Percentiles rank a stretch among this genome's conserved stretches.
Evolutionary conservation across 2,329 filamentous ascomycete genomes (phyloP).

Genomic region (Colletotrichum karsti): DNA sequence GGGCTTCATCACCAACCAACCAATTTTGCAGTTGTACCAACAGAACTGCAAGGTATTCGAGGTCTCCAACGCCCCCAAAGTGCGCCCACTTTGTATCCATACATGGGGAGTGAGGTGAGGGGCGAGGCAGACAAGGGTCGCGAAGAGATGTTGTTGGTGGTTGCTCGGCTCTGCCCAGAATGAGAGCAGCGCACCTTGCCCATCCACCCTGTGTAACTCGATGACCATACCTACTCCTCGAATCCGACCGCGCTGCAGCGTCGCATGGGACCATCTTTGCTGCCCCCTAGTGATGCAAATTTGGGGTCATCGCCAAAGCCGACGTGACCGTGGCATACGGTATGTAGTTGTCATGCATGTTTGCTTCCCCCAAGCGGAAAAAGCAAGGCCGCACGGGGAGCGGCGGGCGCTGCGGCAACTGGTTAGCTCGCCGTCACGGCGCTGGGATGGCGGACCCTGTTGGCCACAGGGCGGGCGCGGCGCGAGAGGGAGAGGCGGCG

Average conservation of each 20-base stretch:
- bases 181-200: background rate
- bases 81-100: background rate
- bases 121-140: background rate
- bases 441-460: background rate
- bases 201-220: background rate
- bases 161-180: background rate
- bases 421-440: background rate
- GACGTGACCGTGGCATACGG: background rate
- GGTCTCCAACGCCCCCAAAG: background rate
- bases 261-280: background rate
- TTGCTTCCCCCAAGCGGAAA: background rate
- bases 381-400: background rate
- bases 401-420: background rate
- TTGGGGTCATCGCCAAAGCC: background rate
- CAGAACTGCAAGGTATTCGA: background rate
- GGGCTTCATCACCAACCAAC: background rate
- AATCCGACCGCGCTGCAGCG: too few relatives aligned
- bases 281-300: background rate
- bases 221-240: background rate
- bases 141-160: background rate
- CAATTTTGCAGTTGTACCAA: constrained; percentile 1
- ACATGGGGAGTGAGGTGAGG: background rate
- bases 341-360: background rate
- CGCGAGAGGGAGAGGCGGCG: background rate
- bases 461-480: background rate